phyloP scores from a whole-genome alignment of 2,329 filamentous ascomycete genomes.

The Gyromitra esculenta region DNA sequence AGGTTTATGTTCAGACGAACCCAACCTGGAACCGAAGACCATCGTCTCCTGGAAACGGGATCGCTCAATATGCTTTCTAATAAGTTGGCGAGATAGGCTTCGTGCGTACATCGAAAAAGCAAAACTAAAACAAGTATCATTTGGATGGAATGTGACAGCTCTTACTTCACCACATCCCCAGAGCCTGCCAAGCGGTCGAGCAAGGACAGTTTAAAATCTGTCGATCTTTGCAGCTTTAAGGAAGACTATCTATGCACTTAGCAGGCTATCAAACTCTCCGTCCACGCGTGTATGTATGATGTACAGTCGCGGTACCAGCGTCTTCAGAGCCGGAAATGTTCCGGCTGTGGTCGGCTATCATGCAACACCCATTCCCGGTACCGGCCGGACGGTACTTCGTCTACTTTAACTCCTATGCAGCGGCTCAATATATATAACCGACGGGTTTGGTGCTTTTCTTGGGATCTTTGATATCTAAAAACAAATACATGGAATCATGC shows the following conservation, averaged over 20 bases:
- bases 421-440: slow-evolving; percentile 5
- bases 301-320: slow-evolving; percentile 14
- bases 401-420: slow-evolving; percentile 7
- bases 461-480: not conserved
- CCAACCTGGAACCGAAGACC: slow-evolving; percentile 13
- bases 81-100: slow-evolving; percentile 1
- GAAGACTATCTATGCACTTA: slow-evolving; percentile 13
- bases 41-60: slow-evolving; percentile 26
- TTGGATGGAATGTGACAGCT: slow-evolving; percentile 11
- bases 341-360: slow-evolving; percentile 43
- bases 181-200: not conserved
- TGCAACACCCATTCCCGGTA: slow-evolving; percentile 33
- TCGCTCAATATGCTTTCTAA: slow-evolving; percentile 1
- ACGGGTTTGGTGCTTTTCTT: slow-evolving; percentile 16
- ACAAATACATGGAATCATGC: not conserved
- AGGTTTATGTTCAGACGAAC: slow-evolving; percentile 13
- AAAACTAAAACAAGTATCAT: slow-evolving; percentile 21
- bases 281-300: slow-evolving; percentile 10
- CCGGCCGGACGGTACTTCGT: slow-evolving; percentile 18
- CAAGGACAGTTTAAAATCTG: slow-evolving; percentile 21
- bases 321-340: slow-evolving; percentile 29
- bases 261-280: slow-evolving; percentile 18
- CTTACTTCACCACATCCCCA: slow-evolving; percentile 17
- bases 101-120: slow-evolving; percentile 12
- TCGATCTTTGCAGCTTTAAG: slow-evolving; percentile 30